Evolutionary conservation across 2,329 filamentous ascomycete species (phyloP).

Genomic region (Fusarium sp.): DNA sequence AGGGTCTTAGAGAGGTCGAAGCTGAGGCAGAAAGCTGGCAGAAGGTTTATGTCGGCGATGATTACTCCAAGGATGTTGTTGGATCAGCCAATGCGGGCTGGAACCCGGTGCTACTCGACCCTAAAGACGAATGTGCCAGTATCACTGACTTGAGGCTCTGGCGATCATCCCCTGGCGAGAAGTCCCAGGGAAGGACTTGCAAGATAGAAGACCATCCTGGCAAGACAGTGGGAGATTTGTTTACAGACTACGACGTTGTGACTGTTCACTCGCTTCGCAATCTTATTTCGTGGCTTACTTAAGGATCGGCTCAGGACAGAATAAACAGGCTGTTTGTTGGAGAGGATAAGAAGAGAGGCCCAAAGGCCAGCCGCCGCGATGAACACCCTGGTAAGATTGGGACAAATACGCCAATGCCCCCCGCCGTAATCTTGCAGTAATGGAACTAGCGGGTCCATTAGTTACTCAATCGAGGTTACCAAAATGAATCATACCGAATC

Average conservation of each 20-base stretch:
- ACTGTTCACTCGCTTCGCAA: conserved; percentile 26
- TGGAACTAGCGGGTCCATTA: background rate
- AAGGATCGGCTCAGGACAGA: background rate
- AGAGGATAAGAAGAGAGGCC: background rate
- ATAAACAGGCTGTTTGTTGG: background rate
- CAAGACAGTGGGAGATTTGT: conserved; percentile 16
- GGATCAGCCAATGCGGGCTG: conserved; percentile 33
- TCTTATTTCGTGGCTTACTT: conserved; percentile 27
- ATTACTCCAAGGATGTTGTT: conserved; percentile 37
- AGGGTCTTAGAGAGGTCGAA: background rate
- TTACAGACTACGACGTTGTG: background rate
- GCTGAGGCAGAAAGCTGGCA: conserved; percentile 2
- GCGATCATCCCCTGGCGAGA: background rate
- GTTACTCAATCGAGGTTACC: conserved; percentile 6
- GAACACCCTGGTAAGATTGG: too few relatives aligned
- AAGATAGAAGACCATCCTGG: conserved; percentile 11
- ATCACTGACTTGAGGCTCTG: conserved; percentile 7
- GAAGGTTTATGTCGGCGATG: conserved; percentile 41
- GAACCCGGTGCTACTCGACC: conserved; percentile 33
- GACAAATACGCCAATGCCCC: too few relatives aligned
- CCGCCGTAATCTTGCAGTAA: too few relatives aligned
- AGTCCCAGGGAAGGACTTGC: background rate
- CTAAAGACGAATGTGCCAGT: conserved; percentile 8
- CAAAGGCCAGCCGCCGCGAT: background rate
- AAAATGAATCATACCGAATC: conserved; percentile 4